These are phyloP conservation scores for Aspergillus ostianus DNA, from an alignment of 495 filamentous ascomycete species.

Conservation along the genomic window DNA sequence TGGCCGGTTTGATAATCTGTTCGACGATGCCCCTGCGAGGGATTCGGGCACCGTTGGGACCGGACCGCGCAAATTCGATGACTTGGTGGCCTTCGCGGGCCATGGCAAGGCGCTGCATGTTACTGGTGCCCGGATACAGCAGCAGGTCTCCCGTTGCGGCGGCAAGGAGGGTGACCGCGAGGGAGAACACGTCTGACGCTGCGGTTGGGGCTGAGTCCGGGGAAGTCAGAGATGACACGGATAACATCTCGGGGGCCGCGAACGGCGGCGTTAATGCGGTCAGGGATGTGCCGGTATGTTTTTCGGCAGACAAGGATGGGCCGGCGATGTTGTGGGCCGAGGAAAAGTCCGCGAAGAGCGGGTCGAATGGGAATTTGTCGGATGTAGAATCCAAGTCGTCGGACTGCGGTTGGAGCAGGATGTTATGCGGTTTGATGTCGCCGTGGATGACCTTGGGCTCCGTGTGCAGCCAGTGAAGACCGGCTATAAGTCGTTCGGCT, in stretches of 20 bases:
- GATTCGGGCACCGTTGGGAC: slow-evolving; percentile 38
- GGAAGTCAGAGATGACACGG: slow-evolving; percentile 32
- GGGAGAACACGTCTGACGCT: slow-evolving; percentile 52
- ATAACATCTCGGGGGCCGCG: slow-evolving; percentile 55
- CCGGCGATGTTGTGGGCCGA: slow-evolving; percentile 43
- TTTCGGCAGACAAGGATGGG: slow-evolving; percentile 12
- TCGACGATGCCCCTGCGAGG: slow-evolving; percentile 47
- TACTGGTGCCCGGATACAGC: slow-evolving; percentile 48
- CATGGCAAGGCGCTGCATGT: slow-evolving; percentile 45
- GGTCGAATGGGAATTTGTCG: slow-evolving; percentile 34
- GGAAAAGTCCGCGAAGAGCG: slow-evolving; percentile 60
- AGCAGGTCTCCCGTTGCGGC: slow-evolving; percentile 52
- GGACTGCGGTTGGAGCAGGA: slow-evolving; percentile 39
- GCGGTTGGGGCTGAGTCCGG: slow-evolving; percentile 30
- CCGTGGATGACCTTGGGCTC: slow-evolving; percentile 48
- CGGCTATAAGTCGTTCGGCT: slow-evolving; percentile 47
- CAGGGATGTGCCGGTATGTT: slow-evolving; percentile 27
- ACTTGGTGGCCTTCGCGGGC: slow-evolving; percentile 48
- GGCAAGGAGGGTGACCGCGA: slow-evolving; percentile 55
- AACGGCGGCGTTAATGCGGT: slow-evolving; percentile 58
- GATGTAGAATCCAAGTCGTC: slow-evolving; percentile 3
- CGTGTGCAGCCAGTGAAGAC: slow-evolving; percentile 52
- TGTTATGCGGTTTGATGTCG: slow-evolving; percentile 57
- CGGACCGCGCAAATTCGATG: slow-evolving; percentile 44
- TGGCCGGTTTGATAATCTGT: slow-evolving; percentile 36